These are phyloP conservation scores for Penicillium sp. DNA, from an alignment of 2,329 filamentous ascomycete genomes.

Conservation along the genomic window DNA sequence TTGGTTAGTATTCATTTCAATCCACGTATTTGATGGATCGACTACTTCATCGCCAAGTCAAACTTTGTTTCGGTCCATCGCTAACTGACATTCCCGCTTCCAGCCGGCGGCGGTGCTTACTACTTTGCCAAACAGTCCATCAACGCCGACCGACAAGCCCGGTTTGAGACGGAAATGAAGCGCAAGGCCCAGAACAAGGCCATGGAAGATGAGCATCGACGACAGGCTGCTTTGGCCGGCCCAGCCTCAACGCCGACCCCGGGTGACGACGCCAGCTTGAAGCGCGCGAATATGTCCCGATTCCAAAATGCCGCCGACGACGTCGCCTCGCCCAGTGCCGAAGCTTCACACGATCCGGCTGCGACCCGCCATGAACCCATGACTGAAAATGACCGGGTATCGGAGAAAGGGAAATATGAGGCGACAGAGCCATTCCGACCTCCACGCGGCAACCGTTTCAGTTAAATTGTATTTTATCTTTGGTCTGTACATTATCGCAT, in stretches of 20 bases:
- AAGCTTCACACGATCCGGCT: conserved; percentile 76
- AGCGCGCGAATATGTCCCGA: conserved; percentile 35
- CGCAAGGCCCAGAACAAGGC: conserved; percentile 44
- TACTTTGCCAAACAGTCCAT: conserved; percentile 94
- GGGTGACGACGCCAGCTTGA: conserved; percentile 30
- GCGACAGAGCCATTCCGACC: conserved; percentile 71
- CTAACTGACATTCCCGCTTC: conserved; percentile 8
- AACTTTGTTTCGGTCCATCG: background rate
- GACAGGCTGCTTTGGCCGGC: conserved; percentile 24
- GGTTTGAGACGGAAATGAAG: conserved; percentile 69
- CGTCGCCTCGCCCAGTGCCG: conserved; percentile 67
- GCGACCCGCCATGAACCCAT: conserved; percentile 77
- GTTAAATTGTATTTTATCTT: conserved; percentile 40
- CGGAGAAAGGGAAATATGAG: conserved; percentile 90
- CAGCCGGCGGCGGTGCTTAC: conserved; percentile 88
- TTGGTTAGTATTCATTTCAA: conserved; percentile 57
- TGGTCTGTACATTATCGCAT: conserved; percentile 5
- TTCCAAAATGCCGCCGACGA: conserved; percentile 40
- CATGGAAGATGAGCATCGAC: conserved; percentile 37
- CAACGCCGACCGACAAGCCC: conserved; percentile 78
- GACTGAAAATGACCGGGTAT: conserved; percentile 64
- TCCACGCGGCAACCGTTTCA: conserved; percentile 83
- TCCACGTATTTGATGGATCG: background rate
- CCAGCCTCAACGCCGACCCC: conserved; percentile 18
- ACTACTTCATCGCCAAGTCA: background rate